Percentiles rank a stretch among this genome's conserved stretches.
phyloP scores from a whole-genome alignment of 495 filamentous ascomycete genomes.

The Xylaria palmicola region DNA sequence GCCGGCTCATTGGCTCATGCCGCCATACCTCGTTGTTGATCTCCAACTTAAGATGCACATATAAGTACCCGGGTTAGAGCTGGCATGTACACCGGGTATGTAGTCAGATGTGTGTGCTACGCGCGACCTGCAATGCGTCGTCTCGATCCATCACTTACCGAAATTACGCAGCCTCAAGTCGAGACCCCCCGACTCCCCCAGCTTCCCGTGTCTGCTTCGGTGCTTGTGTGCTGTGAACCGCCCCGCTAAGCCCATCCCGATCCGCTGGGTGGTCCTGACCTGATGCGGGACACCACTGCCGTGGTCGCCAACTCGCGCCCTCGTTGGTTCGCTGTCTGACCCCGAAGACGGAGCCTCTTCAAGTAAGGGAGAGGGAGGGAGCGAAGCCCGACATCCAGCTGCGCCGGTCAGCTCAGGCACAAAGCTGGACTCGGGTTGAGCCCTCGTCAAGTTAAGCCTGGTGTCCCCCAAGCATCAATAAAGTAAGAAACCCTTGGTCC shows the following conservation, averaged over 20 bases:
- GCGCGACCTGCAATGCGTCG: conserved; percentile 5
- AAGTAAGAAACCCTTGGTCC: background rate
- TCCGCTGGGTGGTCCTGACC: conserved; percentile 21
- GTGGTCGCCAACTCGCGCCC: conserved; percentile 19
- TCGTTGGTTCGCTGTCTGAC: background rate
- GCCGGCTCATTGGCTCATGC: background rate
- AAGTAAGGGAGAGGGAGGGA: conserved; percentile 24
- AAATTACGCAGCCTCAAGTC: conserved; percentile 6
- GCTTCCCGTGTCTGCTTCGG: conserved; percentile 22
- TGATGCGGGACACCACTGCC: conserved; percentile 24
- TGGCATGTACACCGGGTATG: too few species aligned
- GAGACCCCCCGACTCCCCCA: conserved; percentile 18
- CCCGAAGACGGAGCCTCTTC: background rate
- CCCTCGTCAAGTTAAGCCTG: background rate
- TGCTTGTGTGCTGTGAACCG: conserved; percentile 20
- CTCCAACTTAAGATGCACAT: conserved; percentile 9
- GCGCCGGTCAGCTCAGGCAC: conserved; percentile 7
- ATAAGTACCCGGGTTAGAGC: background rate
- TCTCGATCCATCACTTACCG: conserved; percentile 2
- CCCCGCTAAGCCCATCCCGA: too few species aligned
- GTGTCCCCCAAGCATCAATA: background rate
- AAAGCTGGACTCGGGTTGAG: background rate
- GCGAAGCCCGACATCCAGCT: background rate
- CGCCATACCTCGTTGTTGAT: background rate
- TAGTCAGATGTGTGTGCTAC: conserved; percentile 1